Conservation (phyloP, 1,139 yeast genomes). For the Scheffersomyces insectosa region DNA sequence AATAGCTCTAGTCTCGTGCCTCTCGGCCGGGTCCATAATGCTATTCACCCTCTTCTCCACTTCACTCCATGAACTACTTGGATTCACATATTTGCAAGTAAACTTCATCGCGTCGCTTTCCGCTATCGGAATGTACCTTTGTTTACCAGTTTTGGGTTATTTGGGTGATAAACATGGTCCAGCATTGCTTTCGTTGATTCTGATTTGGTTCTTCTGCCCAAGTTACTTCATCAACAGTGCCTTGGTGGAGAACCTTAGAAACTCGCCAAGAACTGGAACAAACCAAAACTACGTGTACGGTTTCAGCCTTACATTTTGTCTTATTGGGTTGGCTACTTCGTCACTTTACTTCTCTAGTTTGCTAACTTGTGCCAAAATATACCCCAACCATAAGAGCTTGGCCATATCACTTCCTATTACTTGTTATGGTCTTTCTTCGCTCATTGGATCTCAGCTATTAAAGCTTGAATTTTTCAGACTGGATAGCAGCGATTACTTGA, state of each 20-base stretch:
- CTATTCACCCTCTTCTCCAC: slow-evolving; percentile 79
- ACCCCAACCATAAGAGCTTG: slow-evolving; percentile 71
- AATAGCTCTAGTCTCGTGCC: slow-evolving; percentile 54
- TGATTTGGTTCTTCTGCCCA: slow-evolving; percentile 68
- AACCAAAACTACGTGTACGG: slow-evolving; percentile 18
- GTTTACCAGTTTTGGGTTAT: slow-evolving; percentile 81
- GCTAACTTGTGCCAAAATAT: slow-evolving; percentile 80
- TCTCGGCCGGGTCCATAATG: slow-evolving; percentile 79
- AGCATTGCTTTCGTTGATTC: slow-evolving; percentile 62
- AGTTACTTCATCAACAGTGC: slow-evolving; percentile 56
- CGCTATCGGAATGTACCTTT: slow-evolving; percentile 80
- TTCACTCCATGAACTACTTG: slow-evolving; percentile 57
- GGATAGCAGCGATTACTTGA: slow-evolving; percentile 29
- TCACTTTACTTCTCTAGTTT: slow-evolving; percentile 76
- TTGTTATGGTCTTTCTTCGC: slow-evolving; percentile 79
- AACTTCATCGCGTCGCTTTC: slow-evolving; percentile 76
- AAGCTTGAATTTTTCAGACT: slow-evolving; percentile 40
- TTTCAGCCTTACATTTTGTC: slow-evolving; percentile 38
- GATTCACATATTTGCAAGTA: slow-evolving; percentile 68
- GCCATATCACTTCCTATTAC: slow-evolving; percentile 89
- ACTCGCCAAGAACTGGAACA: background rate
- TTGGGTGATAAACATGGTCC: slow-evolving; percentile 87
- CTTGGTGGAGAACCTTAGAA: slow-evolving; percentile 7
- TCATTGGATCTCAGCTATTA: slow-evolving; percentile 60
- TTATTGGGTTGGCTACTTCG: slow-evolving; percentile 81